Evolutionary conservation across 352 stramenopile species (phyloP), one percentile per base, ranked within the genome.

Genomic region (Pythium apleroticum): DNA sequence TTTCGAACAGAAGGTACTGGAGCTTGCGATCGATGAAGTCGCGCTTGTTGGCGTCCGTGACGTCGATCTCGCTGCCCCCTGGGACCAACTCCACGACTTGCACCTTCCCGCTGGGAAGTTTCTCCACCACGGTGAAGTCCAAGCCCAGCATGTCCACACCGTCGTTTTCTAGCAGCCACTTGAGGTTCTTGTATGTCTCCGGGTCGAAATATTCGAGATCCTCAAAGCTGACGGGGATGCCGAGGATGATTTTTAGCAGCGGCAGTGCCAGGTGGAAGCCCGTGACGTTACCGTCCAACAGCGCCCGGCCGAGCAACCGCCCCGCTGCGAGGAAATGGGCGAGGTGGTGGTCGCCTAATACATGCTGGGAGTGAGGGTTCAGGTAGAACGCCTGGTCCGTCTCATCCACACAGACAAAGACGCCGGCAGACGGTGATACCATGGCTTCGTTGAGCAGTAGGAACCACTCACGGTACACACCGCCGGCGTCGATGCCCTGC

Each of bases 211-310:
- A 85, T 72, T 98, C 88, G 8, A 99, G 72, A 75, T 99, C 97
- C 25, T 90, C 81, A 27, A 99, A 91, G 14, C 84, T 93, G 50
- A 99, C 78, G 4, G 97, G 97, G 58, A 94, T 97, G 1, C 92
- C 96, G 14, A 99, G 74, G 31, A 99, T 91, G 62, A 99, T 90
- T 77, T 99, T 99, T 71, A 99, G 98, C 39, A 99, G 75, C 28
- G 97, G 92, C 15, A 96, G 74, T 4, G 95, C 90, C 71, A 99
- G 83, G 68, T 99, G 97, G 48, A 97, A 97, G 56, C 89, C 84
- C 0, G 99, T 88, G 28, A 98, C 79, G 55, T 98, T 96, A 33
- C 93, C 86, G 66, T 99, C 97, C 0, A 93, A 59, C 27, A 92
- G 65, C 24, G 81, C 77, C 1, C 84, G 72, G 0, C 87, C 85